Percentiles rank a stretch among this genome's conserved stretches.
Evolutionary conservation across 208 protist genomes (phyloP).

Genomic region (Trypanosoma melophagium): DNA sequence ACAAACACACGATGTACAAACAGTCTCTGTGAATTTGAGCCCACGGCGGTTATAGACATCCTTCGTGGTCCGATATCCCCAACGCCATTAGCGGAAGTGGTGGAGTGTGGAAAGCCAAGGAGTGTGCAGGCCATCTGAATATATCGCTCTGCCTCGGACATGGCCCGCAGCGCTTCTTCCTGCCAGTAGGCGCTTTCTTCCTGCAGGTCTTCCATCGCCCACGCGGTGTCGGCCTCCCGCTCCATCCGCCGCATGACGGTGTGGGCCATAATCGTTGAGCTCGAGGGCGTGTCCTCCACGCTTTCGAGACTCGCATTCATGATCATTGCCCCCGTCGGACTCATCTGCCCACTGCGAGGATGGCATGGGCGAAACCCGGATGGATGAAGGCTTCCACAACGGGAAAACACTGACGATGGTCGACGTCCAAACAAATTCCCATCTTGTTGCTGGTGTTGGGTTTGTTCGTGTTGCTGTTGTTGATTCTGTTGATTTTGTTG

Average conservation of each 20-base stretch:
- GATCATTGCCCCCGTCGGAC: not conserved
- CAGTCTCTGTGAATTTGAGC: not conserved
- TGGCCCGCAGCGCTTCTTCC: slow-evolving; percentile 21
- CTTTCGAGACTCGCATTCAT: slow-evolving; percentile 15
- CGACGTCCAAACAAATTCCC: slow-evolving; percentile 12
- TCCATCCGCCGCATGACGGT: not conserved
- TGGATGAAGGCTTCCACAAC: slow-evolving; percentile 2
- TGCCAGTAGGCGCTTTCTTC: slow-evolving; percentile 29
- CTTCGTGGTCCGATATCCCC: slow-evolving; percentile 2
- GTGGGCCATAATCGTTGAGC: slow-evolving; percentile 2
- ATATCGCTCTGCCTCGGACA: slow-evolving; percentile 20
- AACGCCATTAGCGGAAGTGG: slow-evolving; percentile 1
- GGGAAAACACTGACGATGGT: slow-evolving; percentile 21
- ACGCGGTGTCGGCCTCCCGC: slow-evolving; percentile 12
- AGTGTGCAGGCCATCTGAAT: slow-evolving; percentile 15
- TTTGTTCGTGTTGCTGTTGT: not conserved
- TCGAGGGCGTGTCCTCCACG: slow-evolving; percentile 15
- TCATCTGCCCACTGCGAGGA: not conserved
- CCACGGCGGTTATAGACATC: slow-evolving; percentile 3
- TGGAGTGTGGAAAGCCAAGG: not conserved
- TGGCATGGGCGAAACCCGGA: not conserved
- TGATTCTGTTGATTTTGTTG: slow-evolving; percentile 6
- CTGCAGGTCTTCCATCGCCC: slow-evolving; percentile 15
- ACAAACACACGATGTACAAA: slow-evolving; percentile 14
- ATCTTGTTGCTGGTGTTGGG: not conserved